phyloP scores from a whole-genome alignment of 1,284 basidiomycete genomes.

The Naganishia cerealis region DNA sequence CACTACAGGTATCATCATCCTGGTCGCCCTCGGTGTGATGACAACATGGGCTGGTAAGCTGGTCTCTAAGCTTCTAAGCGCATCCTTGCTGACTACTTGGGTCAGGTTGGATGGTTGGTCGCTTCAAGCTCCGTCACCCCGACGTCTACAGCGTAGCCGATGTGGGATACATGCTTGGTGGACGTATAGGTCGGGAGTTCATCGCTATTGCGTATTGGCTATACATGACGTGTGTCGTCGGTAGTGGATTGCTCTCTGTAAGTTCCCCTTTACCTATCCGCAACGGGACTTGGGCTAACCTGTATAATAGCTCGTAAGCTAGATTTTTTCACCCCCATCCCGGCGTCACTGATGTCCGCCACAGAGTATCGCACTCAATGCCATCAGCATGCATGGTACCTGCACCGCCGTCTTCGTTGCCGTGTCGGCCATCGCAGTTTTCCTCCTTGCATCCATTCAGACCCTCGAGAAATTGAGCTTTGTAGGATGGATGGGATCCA shows the following conservation, averaged over 20 bases:
- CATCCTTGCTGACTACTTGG: constrained; percentile 38
- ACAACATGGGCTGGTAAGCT: constrained; percentile 23
- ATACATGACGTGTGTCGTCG: constrained; percentile 27
- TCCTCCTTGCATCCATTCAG: constrained; percentile 45
- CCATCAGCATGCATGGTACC: constrained; percentile 34
- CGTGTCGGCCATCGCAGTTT: constrained; percentile 42
- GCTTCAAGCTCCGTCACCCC: constrained; percentile 63
- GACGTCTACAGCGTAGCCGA: constrained; percentile 64
- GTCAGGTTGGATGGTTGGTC: constrained; percentile 60
- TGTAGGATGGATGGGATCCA: constrained; percentile 50
- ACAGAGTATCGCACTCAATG: constrained; percentile 36
- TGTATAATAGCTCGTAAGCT: constrained; percentile 15
- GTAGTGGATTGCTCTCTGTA: constrained; percentile 31
- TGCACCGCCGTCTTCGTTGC: constrained; percentile 39
- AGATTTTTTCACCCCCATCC: not conserved
- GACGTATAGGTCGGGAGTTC: constrained; percentile 59
- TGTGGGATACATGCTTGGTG: constrained; percentile 61
- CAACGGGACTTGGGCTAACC: not conserved
- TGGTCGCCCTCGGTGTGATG: constrained; percentile 21
- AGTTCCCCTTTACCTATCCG: not conserved
- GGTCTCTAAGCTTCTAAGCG: constrained; percentile 48
- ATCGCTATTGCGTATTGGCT: constrained; percentile 41
- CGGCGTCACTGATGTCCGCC: not conserved
- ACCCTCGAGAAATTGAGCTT: constrained; percentile 50
- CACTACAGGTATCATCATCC: constrained; percentile 16